phyloP scores from a whole-genome alignment of 2,329 filamentous ascomycete genomes.

The Fusarium decemcellulare region DNA sequence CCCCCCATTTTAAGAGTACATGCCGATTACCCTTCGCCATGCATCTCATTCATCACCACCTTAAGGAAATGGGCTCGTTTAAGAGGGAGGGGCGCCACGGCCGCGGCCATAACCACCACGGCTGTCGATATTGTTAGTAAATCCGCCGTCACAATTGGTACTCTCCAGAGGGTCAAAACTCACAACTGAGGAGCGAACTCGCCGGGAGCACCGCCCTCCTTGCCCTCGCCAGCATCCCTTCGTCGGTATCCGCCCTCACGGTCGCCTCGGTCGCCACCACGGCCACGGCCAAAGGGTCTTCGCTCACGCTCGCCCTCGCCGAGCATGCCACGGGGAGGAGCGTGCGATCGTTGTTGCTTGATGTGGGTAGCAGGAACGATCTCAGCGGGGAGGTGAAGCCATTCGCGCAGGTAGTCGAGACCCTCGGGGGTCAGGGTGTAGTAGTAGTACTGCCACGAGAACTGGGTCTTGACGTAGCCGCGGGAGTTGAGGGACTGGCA shows the following conservation, averaged over 20 bases:
- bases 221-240: conserved; percentile 87
- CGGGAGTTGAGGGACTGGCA: conserved; percentile 98
- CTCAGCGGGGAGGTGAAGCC: conserved; percentile 99
- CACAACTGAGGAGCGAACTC: conserved; percentile 94
- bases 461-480: conserved; percentile 99
- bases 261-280: conserved; percentile 82
- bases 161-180: conserved; percentile 54
- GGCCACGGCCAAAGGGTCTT: conserved; percentile 86
- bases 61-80: conserved; percentile 60
- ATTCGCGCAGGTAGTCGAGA: conserved; percentile 99
- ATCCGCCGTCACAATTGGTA: not conserved
- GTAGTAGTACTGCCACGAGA: conserved; percentile 99
- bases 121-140: conserved; percentile 64
- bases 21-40: conserved; percentile 60
- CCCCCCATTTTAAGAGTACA: conserved; percentile 64
- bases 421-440: conserved; percentile 99
- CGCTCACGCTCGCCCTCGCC: conserved; percentile 87
- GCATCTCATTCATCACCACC: conserved; percentile 60
- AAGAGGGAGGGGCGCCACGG: conserved; percentile 82
- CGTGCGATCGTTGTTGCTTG: conserved; percentile 99
- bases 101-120: conserved; percentile 92
- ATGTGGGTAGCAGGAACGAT: conserved; percentile 99
- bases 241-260: conserved; percentile 93
- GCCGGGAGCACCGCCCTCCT: conserved; percentile 93
- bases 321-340: conserved; percentile 98